Conservation (phyloP, 306 rosid species). For the Crotalaria pallida region DNA sequence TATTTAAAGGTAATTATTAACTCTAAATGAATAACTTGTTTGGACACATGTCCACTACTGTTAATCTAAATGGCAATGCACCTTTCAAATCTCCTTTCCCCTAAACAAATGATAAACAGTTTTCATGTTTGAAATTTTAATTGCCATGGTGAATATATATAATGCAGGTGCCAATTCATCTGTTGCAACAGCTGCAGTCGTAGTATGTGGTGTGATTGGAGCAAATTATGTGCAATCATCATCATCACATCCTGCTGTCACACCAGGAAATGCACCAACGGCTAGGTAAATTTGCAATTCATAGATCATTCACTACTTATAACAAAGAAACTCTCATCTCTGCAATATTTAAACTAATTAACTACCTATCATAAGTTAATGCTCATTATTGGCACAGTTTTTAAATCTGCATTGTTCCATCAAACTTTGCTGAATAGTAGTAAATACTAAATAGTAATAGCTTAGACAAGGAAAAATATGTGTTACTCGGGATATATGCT, state of each 20-base stretch:
- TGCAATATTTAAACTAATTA: neutral
- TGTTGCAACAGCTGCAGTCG: slow-evolving; percentile 66
- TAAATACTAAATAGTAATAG: too few relatives aligned
- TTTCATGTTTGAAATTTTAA: neutral
- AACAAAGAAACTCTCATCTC: neutral
- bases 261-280: slow-evolving; percentile 83
- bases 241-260: slow-evolving; percentile 68
- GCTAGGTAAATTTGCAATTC: slow-evolving; percentile 47
- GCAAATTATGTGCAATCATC: slow-evolving; percentile 76
- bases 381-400: too few relatives aligned
- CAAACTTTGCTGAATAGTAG: too few relatives aligned
- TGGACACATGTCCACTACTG: too few relatives aligned
- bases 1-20: slow-evolving; percentile 60
- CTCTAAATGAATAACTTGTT: too few relatives aligned
- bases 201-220: slow-evolving; percentile 68
- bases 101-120: neutral
- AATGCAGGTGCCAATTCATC: slow-evolving; percentile 72
- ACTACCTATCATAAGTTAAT: neutral
- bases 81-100: too few relatives aligned
- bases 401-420: too few relatives aligned
- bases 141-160: slow-evolving; percentile 11
- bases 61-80: too few relatives aligned
- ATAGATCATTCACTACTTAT: neutral
- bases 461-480: neutral
- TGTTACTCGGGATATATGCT: neutral